These are phyloP conservation scores for Allium sativum DNA, from an alignment of 106 monocot species.

Conservation along the genomic window DNA sequence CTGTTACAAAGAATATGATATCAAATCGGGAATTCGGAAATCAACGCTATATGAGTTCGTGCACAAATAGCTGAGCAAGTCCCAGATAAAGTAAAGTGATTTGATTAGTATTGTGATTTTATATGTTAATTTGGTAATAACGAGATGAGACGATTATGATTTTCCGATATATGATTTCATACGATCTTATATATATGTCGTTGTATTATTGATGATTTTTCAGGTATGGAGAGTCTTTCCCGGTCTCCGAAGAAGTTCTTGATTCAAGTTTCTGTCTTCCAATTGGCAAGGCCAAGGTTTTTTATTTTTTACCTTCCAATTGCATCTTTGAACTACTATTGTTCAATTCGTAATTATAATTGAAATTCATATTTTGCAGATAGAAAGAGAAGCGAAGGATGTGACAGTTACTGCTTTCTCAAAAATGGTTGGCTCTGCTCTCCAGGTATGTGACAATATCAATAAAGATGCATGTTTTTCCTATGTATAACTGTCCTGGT, in stretches of 20 bases:
- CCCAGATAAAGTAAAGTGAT: no score
- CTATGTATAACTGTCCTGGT: no score
- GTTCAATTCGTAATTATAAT: background rate
- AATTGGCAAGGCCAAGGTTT: constrained; percentile 88
- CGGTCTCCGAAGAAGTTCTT: constrained; percentile 76
- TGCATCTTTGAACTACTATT: background rate
- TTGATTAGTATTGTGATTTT: no score
- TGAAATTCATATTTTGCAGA: constrained; percentile 27
- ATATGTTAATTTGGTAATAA: no score
- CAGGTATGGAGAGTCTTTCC: constrained; percentile 85
- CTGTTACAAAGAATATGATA: no score
- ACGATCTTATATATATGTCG: no score
- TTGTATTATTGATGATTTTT: constrained; percentile 6
- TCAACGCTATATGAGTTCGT: no score
- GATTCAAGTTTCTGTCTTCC: constrained; percentile 90
- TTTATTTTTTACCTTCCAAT: background rate
- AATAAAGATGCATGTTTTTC: no score
- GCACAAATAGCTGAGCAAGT: no score
- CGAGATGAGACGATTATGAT: no score
- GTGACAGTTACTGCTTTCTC: constrained; percentile 83
- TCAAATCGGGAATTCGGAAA: no score
- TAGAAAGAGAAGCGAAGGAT: constrained; percentile 78
- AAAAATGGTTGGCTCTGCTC: constrained; percentile 87
- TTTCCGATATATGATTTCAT: no score
- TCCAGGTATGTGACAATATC: constrained; percentile 39